Evolutionary conservation across 2,329 filamentous ascomycete species (phyloP).

Genomic region (Penicillium sp.): DNA sequence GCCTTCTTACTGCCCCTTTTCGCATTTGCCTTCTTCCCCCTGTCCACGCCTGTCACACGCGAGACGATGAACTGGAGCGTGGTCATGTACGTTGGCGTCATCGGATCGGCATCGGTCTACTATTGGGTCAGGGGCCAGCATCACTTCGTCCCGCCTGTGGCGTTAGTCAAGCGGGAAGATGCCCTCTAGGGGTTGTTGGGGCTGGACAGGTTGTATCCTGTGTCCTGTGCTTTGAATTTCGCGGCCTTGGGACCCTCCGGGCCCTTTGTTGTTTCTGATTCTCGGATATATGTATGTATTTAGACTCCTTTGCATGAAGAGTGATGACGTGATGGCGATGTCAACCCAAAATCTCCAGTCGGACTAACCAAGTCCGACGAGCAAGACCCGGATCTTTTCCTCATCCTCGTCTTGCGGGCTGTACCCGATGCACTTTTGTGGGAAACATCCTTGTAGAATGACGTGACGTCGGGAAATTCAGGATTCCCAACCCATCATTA

Average conservation of each 20-base stretch:
- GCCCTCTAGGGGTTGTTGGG: no score
- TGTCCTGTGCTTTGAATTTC: neutral
- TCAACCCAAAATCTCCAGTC: no score
- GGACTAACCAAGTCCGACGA: no score
- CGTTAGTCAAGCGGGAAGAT: constrained; percentile 32
- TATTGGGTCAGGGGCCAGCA: constrained; percentile 44
- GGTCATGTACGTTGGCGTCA: constrained; percentile 46
- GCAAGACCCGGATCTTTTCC: no score
- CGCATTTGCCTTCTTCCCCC: constrained; percentile 48
- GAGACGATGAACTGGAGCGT: constrained; percentile 51
- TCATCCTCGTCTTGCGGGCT: no score
- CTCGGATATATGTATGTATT: constrained; percentile 1
- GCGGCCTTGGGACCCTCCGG: neutral
- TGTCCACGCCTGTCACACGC: constrained; percentile 30
- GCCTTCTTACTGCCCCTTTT: constrained; percentile 41
- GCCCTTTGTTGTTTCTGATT: neutral
- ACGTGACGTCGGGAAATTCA: neutral
- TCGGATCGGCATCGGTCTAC: constrained; percentile 45
- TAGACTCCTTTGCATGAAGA: neutral
- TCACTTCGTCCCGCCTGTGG: constrained; percentile 42
- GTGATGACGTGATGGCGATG: constrained; percentile 13
- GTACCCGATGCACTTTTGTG: no score
- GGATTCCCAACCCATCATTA: no score
- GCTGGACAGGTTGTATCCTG: neutral
- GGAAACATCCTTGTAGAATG: constrained; percentile 9